A percentile compares a stretch with the other conserved stretches of the same genome.
phyloP scores from a whole-genome alignment of 257 asterid species.

The Rhazya stricta region DNA sequence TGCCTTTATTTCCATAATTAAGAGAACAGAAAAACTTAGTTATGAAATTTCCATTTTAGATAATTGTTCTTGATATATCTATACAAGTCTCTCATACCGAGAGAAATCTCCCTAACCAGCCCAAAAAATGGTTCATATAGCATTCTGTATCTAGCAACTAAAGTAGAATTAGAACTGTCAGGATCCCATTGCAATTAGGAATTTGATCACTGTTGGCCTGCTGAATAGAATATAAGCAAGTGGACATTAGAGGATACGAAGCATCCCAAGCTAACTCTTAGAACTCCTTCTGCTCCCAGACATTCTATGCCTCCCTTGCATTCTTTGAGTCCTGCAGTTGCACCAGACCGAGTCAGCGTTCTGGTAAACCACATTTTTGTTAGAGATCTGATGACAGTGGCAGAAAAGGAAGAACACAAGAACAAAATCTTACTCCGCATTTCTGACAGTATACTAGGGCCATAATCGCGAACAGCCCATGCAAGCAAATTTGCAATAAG shows the following conservation, averaged over 20 bases:
- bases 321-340: constrained; percentile 39
- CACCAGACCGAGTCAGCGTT: background rate
- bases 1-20: background rate
- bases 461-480: constrained; percentile 56
- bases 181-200: background rate
- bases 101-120: background rate
- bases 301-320: constrained; percentile 46
- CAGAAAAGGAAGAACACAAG: background rate
- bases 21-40: background rate
- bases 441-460: constrained; percentile 28
- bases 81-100: background rate
- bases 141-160: background rate
- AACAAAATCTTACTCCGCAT: constrained; percentile 32
- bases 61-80: background rate
- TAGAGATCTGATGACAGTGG: background rate
- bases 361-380: background rate
- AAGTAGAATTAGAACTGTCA: background rate
- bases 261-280: constrained; percentile 52
- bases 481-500: constrained; percentile 42
- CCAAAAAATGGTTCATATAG: background rate
- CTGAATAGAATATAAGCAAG: background rate
- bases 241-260: constrained; percentile 37
- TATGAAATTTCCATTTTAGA: background rate
- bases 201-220: no score
- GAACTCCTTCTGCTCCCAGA: constrained; percentile 49